Percentiles rank a stretch among this genome's conserved stretches.
These are phyloP conservation scores for Candida xiaguanensis DNA, from an alignment of 805 yeast species.

Conservation along the genomic window DNA sequence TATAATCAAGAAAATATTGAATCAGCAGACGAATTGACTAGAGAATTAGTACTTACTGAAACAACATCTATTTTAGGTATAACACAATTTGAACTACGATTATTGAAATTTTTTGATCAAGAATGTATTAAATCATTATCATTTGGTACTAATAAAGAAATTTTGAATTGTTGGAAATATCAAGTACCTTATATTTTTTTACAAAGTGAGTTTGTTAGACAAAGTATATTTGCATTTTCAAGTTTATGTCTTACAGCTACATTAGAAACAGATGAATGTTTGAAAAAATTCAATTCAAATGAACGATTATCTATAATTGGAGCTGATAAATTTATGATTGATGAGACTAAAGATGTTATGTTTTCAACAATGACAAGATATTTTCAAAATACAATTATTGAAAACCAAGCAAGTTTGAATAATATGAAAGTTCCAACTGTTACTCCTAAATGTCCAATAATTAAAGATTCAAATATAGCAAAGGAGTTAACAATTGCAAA, in stretches of 20 bases:
- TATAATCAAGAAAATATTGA: not conserved
- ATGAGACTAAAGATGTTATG: not conserved
- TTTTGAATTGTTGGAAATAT: constrained; percentile 22
- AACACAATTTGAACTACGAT: constrained; percentile 10
- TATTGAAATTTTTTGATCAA: constrained; percentile 22
- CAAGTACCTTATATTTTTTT: constrained; percentile 23
- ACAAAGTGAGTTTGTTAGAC: constrained; percentile 21
- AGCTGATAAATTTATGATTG: not conserved
- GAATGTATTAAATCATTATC: constrained; percentile 24
- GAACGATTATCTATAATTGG: constrained; percentile 1
- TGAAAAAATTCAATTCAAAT: not conserved
- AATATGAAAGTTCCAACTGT: not conserved
- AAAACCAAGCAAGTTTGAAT: not conserved
- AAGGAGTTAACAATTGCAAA: constrained; percentile 18
- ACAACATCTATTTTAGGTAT: constrained; percentile 15
- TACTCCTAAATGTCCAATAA: not conserved
- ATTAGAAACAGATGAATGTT: not conserved
- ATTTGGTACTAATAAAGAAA: constrained; percentile 16
- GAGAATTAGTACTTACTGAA: constrained; percentile 13
- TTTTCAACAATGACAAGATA: not conserved
- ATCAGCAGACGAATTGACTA: constrained; percentile 1
- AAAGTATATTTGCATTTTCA: constrained; percentile 20
- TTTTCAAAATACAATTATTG: not conserved
- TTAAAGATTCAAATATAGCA: constrained; percentile 2
- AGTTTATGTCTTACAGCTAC: constrained; percentile 8